Evolutionary conservation across 768 basidiomycete species (phyloP), one percentile per base, ranked within the genome.

Genomic region (Mycena leptocephala): DNA sequence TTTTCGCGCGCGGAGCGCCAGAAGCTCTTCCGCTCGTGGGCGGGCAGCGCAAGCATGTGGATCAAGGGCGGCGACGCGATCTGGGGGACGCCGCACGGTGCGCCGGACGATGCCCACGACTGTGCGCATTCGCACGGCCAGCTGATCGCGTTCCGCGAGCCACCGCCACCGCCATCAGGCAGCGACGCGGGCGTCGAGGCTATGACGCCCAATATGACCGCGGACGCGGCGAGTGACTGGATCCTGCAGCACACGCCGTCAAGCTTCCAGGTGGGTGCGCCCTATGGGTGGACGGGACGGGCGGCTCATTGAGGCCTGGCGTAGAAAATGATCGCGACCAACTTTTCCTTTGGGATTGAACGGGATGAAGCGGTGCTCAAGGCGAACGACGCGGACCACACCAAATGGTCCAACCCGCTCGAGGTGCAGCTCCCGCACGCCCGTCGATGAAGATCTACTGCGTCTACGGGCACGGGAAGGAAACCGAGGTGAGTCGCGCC

Each of bases 381-480:
- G 72, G 85, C 82, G 75, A 98, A 97, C 83, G 89, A 94, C 79
- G 78, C 87, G 28, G 95, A 97, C 83, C 92, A 90, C 80, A 91
- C 86, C 18, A 98, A 97, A 86, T 99, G 98, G 98, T 90, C 94
- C 13, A 99, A 99, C 83, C 97, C 97, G 14, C 87, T 97, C 26
- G 96, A 97, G 84, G 88, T 93, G 24, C 90, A 93, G 94, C 87
- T 99, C 22, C 98, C 98, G 1, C 85, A 92, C 59, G 98, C 98
- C 97, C 98, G 1, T 95, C 94, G 6, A 95, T 98, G 93, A 96
- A 94, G 81, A 93, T 98, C 33, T 95, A 93, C 83, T 99, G 97
- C 77, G 91, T 97, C 3, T 99, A 99, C 85, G 98, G 98, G 0
- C 94, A 96, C 78, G 98, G 98, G 24, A 99, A 99, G 70, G 95